Evolutionary conservation across 176 grass and related monocot genomes (phyloP), one percentile per base, ranked within the genome.

Genomic region (Ensete ventricosum): DNA sequence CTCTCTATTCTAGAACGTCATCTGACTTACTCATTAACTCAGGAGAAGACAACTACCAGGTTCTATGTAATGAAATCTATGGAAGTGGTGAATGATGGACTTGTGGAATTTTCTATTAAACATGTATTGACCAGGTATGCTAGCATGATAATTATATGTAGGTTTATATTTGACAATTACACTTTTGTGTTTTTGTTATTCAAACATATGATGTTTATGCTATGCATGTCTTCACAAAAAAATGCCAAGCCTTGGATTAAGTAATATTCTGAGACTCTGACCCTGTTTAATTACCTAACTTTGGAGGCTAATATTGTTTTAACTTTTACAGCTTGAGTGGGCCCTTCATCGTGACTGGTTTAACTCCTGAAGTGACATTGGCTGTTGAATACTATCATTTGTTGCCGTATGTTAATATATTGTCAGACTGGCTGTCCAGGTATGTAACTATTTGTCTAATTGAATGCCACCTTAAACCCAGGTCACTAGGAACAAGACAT

Each of bases 371-470:
- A 24, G 84, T 81, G 29, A 85, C 83, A 76, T 20, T 16, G 63
- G 85, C 83, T 53, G 85, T 88, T 76, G 83, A 85, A 0, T 80
- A 55, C 59, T 91, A 88, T 53, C 83, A 84, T 62, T 53, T 91
- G 63, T 82, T 92, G 55, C 89, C 89, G 10, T 92, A 92, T 77
- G 77, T 74, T 53, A 55, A 88, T 13, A 64, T 86, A 71, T 49
- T 92, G 16, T 54, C 72, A 43, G 69, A 79, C 25, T 50, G 80
- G 72, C 11, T 77, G 9, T 43, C 75, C 72, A 84, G 86, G 89
- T 88, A 84, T 71, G n/a, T 81, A 66, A 53, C 50, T 10, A 27
- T 65, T 70, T 70, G 49, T 69, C 34, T 69, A 69, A 7, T 17
- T 14, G 67, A 21, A 48, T 69, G 34, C 67, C 16, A 48, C 16